Evolutionary conservation across 345 rosid species (phyloP).

Genomic region (Populus ilicifolia): DNA sequence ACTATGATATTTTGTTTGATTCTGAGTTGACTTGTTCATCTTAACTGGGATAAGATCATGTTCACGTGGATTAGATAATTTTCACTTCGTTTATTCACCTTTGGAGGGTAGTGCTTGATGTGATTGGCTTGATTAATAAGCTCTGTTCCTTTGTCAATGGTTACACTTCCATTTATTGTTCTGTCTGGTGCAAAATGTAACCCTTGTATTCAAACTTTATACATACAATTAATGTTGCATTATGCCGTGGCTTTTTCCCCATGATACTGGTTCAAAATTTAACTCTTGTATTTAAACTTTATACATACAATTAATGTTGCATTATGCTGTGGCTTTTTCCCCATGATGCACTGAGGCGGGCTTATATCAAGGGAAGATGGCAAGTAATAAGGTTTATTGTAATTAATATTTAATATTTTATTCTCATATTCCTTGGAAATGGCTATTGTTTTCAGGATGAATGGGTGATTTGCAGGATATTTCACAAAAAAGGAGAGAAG

Average conservation of each 20-base stretch:
- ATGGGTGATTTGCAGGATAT: conserved; percentile 93
- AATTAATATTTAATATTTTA: neutral
- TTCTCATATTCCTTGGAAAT: neutral
- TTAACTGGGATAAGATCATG: neutral
- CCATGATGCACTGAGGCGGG: too few relatives aligned
- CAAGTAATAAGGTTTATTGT: too few relatives aligned
- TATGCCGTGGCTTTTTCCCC: too few relatives aligned
- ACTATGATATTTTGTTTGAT: conserved; percentile 27
- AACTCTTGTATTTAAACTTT: neutral
- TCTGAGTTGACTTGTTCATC: conserved; percentile 38
- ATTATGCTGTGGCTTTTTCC: too few relatives aligned
- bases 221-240: too few relatives aligned
- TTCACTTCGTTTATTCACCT: conserved; percentile 9
- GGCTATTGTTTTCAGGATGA: conserved; percentile 60
- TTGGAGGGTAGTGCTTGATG: conserved; percentile 32
- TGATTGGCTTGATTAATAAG: conserved; percentile 46
- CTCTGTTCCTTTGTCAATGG: neutral
- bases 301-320: too few relatives aligned
- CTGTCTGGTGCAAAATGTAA: neutral
- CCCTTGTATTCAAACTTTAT: neutral
- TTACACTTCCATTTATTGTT: neutral
- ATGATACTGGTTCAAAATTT: neutral
- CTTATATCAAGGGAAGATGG: too few relatives aligned
- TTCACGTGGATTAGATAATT: neutral
- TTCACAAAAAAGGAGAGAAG: conserved; percentile 69